Conservation (phyloP, 2,329 filamentous ascomycete genomes). For the Cladosporium sp. region DNA sequence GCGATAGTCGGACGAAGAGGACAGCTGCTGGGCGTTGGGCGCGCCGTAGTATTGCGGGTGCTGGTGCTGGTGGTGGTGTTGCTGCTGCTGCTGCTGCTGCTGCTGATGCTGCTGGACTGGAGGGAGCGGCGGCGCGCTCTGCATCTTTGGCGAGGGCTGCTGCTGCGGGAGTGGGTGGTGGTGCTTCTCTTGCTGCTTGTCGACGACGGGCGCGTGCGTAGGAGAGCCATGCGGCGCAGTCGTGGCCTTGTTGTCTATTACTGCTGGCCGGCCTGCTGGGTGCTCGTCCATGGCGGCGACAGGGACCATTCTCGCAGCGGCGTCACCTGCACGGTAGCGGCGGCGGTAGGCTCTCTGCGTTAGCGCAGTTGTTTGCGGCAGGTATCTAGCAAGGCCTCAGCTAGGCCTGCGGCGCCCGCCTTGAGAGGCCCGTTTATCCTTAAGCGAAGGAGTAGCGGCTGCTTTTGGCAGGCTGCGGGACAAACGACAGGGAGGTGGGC, state of each 20-base stretch:
- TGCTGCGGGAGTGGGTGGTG: not conserved
- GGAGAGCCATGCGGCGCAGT: conserved; percentile 14
- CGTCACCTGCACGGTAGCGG: conserved; percentile 17
- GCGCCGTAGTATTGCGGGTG: conserved; percentile 14
- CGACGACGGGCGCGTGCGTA: conserved; percentile 12
- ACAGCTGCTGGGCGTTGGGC: conserved; percentile 12
- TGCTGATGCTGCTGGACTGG: conserved; percentile 10
- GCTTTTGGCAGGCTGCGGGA: conserved; percentile 16
- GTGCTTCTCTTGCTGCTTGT: conserved; percentile 1
- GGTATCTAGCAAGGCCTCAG: conserved; percentile 18
- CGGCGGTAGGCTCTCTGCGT: conserved; percentile 15
- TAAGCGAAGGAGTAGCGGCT: conserved; percentile 20
- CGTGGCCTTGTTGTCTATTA: conserved; percentile 7
- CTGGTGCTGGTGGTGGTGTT: not conserved
- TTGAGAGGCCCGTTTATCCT: conserved; percentile 20
- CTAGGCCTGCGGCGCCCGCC: conserved; percentile 14
- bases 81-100: not conserved
- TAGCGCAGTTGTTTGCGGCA: conserved; percentile 16
- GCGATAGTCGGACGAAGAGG: conserved; percentile 18
- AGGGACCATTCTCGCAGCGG: conserved; percentile 15
- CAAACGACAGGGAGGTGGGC: conserved; percentile 13
- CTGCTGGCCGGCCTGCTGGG: not conserved
- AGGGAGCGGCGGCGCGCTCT: conserved; percentile 8
- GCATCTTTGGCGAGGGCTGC: conserved; percentile 16
- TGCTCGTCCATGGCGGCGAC: conserved; percentile 18